These are phyloP conservation scores for Cantharellus cinnabarinus DNA, from an alignment of 768 basidiomycete genomes.

Conservation along the genomic window DNA sequence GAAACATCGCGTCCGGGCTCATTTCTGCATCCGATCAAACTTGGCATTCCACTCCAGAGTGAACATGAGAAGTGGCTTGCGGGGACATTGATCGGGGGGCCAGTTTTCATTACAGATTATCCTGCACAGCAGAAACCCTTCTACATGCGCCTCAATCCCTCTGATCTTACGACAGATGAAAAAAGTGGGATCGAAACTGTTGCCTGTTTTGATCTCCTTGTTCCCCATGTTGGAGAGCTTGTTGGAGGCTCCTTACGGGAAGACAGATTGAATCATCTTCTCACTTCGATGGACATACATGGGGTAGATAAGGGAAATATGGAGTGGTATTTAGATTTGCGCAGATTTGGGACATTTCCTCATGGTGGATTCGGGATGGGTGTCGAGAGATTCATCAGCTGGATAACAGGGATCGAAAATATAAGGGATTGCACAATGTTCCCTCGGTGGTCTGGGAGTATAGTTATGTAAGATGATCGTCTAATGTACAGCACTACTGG, in stretches of 20 bases:
- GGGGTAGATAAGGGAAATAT: conserved; percentile 25
- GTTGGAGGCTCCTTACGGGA: conserved; percentile 79
- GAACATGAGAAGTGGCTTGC: conserved; percentile 92
- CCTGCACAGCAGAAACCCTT: conserved; percentile 74
- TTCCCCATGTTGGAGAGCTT: conserved; percentile 76
- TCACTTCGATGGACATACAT: conserved; percentile 27
- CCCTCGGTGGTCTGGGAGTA: conserved; percentile 72
- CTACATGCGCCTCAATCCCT: conserved; percentile 66
- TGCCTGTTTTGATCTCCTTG: conserved; percentile 89
- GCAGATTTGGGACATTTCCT: conserved; percentile 68
- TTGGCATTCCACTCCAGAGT: conserved; percentile 57
- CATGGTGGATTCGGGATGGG: conserved; percentile 96
- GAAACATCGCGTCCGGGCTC: neutral
- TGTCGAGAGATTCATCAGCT: conserved; percentile 75
- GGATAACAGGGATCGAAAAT: conserved; percentile 74
- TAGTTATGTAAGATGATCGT: conserved; percentile 12
- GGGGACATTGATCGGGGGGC: conserved; percentile 40
- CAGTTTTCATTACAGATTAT: conserved; percentile 85
- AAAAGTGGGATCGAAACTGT: conserved; percentile 30
- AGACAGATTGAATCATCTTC: conserved; percentile 38
- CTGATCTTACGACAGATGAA: conserved; percentile 12
- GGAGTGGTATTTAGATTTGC: conserved; percentile 54
- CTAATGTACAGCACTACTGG: no score
- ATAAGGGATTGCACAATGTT: conserved; percentile 85
- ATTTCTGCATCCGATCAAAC: conserved; percentile 22